Percentiles rank a stretch among this genome's conserved stretches.
phyloP scores from a whole-genome alignment of 352 stramenopile genomes.

The Phytophthora palmivora region DNA sequence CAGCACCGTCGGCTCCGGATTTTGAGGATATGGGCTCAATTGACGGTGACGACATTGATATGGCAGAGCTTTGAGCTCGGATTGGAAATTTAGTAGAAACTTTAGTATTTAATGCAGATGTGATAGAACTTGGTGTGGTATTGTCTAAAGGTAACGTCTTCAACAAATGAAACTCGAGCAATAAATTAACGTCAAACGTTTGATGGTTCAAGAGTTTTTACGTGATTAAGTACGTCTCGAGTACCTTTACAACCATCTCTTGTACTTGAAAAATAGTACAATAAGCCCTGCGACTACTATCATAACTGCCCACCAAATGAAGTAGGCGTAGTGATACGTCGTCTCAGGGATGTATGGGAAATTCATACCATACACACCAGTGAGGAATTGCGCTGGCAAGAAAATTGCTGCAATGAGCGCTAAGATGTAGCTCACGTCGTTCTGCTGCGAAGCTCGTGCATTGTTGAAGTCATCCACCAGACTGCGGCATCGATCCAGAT shows the following conservation, averaged over 20 bases:
- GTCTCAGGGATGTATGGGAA: conserved; percentile 86
- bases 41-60: conserved; percentile 28
- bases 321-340: conserved; percentile 69
- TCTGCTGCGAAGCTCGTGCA: conserved; percentile 62
- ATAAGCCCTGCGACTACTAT: conserved; percentile 46
- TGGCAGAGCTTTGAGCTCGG: conserved; percentile 32
- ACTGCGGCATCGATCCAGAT: conserved; percentile 65
- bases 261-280: conserved; percentile 69
- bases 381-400: conserved; percentile 84
- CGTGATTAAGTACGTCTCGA: neutral
- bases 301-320: conserved; percentile 74
- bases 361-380: conserved; percentile 89
- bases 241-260: conserved; percentile 50
- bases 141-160: conserved; percentile 16
- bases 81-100: conserved; percentile 2
- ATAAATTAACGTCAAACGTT: conserved; percentile 14
- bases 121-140: conserved; percentile 35
- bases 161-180: conserved; percentile 15
- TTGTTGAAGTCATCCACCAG: conserved; percentile 78
- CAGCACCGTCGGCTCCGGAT: conserved; percentile 44
- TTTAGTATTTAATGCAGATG: conserved; percentile 41
- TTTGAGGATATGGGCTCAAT: conserved; percentile 46
- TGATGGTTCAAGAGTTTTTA: neutral
- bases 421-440: conserved; percentile 77
- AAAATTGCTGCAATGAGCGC: conserved; percentile 82